Percentiles rank a stretch among this genome's conserved stretches.
Evolutionary conservation across 2,329 filamentous ascomycete species (phyloP).

Genomic region (Alternaria sp.): DNA sequence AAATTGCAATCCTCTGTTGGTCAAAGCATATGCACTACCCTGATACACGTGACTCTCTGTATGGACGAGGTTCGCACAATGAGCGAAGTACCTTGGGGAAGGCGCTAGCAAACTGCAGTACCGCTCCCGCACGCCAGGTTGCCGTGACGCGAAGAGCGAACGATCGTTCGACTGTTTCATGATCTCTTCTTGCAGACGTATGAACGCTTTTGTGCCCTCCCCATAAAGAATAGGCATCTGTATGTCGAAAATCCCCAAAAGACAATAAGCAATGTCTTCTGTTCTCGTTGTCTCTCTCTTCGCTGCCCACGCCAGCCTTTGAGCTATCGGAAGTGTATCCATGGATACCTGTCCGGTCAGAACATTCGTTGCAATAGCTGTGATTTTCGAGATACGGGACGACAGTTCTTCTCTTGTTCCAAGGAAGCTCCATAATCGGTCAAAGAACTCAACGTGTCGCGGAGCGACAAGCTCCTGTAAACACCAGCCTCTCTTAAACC

Average conservation of each 20-base stretch:
- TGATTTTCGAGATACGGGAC: neutral
- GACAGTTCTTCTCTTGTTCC: neutral
- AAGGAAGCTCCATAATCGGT: neutral
- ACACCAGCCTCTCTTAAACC: neutral
- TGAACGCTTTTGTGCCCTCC: neutral
- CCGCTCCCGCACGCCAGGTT: neutral
- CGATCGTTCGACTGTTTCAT: neutral
- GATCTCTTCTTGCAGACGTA: neutral
- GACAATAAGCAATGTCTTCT: neutral
- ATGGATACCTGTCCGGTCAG: neutral
- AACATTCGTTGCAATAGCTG: neutral
- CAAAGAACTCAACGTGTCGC: neutral
- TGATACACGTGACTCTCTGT: neutral
- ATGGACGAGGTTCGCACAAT: neutral
- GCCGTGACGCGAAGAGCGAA: neutral
- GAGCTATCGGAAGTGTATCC: neutral
- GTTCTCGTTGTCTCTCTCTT: neutral
- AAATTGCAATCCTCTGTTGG: neutral
- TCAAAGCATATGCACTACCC: neutral
- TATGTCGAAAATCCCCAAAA: neutral
- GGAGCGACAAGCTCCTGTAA: neutral
- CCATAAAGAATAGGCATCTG: neutral
- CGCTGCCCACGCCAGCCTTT: neutral
- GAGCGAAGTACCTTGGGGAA: neutral
- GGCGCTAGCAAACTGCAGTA: neutral